Percentiles rank a stretch among this genome's conserved stretches.
phyloP scores from a whole-genome alignment of 495 filamentous ascomycete species.

The Corynascus novoguineensis region DNA sequence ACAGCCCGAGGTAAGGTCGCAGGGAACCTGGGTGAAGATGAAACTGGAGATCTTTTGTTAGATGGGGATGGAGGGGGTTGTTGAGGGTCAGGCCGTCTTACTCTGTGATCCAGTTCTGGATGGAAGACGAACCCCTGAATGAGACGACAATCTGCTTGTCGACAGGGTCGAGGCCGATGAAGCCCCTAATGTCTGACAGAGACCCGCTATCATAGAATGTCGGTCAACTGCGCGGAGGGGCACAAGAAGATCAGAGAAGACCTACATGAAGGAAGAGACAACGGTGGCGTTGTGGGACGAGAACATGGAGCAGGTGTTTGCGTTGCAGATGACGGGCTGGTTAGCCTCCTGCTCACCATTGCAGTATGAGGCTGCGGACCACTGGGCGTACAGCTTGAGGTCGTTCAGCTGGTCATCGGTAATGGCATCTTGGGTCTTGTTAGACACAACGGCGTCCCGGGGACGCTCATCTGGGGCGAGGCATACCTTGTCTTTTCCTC shows the following conservation, averaged over 20 bases:
- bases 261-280: constrained; percentile 58
- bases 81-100: constrained; percentile 28
- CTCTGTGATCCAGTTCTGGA: constrained; percentile 65
- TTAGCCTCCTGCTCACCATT: constrained; percentile 46
- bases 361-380: constrained; percentile 66
- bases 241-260: background rate
- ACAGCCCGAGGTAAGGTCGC: constrained; percentile 32
- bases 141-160: constrained; percentile 59
- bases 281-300: constrained; percentile 50
- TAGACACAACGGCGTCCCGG: background rate
- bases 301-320: constrained; percentile 55
- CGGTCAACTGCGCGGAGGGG: background rate
- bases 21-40: constrained; percentile 28
- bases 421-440: constrained; percentile 17
- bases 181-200: constrained; percentile 60
- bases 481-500: constrained; percentile 14
- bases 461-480: background rate
- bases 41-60: constrained; percentile 18
- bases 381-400: constrained; percentile 62
- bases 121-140: constrained; percentile 59
- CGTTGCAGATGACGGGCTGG: constrained; percentile 52
- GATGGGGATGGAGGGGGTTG: constrained; percentile 3
- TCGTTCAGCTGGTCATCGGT: constrained; percentile 39
- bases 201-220: constrained; percentile 37
- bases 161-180: constrained; percentile 60